phyloP scores from a whole-genome alignment of 805 yeast genomes.

The Spathaspora girioi region DNA sequence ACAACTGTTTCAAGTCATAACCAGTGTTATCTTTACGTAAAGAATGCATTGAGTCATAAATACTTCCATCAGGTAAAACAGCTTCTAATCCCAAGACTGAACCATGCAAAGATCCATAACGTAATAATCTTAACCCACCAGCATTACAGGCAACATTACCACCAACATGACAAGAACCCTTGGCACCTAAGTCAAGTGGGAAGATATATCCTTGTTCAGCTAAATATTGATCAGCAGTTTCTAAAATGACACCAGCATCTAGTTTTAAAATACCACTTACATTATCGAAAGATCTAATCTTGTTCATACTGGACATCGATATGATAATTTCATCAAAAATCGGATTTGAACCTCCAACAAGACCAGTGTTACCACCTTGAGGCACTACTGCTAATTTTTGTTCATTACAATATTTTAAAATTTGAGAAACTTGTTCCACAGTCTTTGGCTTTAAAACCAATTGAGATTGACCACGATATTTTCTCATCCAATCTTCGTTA shows the following conservation, averaged over 20 bases:
- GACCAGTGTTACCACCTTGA: conserved; percentile 96
- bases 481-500: conserved; percentile 94
- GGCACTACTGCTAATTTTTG: conserved; percentile 82
- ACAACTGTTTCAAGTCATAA: conserved; percentile 85
- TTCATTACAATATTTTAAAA: conserved; percentile 77
- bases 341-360: conserved; percentile 93
- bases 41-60: conserved; percentile 75
- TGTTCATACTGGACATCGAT: conserved; percentile 66
- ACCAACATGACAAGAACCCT: conserved; percentile 95
- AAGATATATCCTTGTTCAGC: conserved; percentile 84
- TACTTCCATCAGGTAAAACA: conserved; percentile 86
- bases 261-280: conserved; percentile 82
- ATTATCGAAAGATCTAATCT: conserved; percentile 75
- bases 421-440: conserved; percentile 70
- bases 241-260: conserved; percentile 89
- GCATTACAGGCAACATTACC: conserved; percentile 96
- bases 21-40: conserved; percentile 95
- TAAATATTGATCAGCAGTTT: conserved; percentile 73
- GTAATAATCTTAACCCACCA: conserved; percentile 83
- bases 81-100: conserved; percentile 87
- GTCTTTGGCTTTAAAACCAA: conserved; percentile 80
- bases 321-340: conserved; percentile 86
- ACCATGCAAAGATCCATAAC: conserved; percentile 93
- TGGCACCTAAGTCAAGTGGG: conserved; percentile 93
- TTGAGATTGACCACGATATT: conserved; percentile 83